Conservation (phyloP, 179 eudicot genomes). For the Gypsophila paniculata region DNA sequence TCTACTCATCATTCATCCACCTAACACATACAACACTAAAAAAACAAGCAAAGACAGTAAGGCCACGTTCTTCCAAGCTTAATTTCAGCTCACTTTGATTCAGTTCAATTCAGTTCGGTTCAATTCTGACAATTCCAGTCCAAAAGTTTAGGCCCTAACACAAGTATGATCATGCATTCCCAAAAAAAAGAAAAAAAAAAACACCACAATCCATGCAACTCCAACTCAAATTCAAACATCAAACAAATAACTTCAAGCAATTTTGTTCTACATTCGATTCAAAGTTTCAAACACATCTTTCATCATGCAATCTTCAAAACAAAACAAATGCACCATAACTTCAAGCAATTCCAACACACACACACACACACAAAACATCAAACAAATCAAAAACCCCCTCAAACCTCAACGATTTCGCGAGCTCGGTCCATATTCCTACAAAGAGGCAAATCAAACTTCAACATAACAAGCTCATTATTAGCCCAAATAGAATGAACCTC, state of each 20-base stretch:
- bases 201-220: too few species aligned
- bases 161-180: too few species aligned
- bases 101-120: too few species aligned
- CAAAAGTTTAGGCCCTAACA: too few species aligned
- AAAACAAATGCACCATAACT: background rate
- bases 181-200: too few species aligned
- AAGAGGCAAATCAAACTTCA: constrained; percentile 76
- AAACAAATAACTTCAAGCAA: too few species aligned
- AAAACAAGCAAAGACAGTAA: background rate
- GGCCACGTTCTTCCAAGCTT: too few species aligned
- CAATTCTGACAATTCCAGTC: too few species aligned
- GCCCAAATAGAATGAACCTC: constrained; percentile 65
- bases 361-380: background rate
- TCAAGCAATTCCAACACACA: background rate
- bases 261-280: too few species aligned
- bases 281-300: background rate
- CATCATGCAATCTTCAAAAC: background rate
- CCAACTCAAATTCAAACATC: too few species aligned
- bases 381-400: background rate
- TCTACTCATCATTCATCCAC: background rate
- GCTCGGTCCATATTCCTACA: constrained; percentile 89
- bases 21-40: background rate
- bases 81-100: too few species aligned
- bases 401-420: constrained; percentile 85
- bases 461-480: constrained; percentile 71